Percentiles rank a stretch among this genome's conserved stretches.
These are phyloP conservation scores for Baorangia bicolor DNA, from an alignment of 768 basidiomycete genomes.

Conservation along the genomic window DNA sequence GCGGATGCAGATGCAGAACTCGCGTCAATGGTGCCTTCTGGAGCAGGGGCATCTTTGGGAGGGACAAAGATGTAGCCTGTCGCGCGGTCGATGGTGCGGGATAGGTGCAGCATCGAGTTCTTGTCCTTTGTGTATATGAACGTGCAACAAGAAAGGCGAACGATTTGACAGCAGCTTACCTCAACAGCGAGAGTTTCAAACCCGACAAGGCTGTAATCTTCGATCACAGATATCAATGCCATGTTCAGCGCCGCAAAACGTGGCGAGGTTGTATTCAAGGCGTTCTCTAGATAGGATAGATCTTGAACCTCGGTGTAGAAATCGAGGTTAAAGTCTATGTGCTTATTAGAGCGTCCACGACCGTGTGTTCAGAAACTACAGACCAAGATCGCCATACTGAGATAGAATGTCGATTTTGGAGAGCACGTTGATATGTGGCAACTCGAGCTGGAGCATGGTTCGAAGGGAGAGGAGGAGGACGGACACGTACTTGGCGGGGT, in stretches of 20 bases:
- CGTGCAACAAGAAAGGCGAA: neutral
- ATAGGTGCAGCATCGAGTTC: conserved; percentile 88
- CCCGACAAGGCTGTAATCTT: conserved; percentile 89
- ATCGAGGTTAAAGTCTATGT: conserved; percentile 90
- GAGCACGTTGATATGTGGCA: conserved; percentile 97
- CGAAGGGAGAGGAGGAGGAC: conserved; percentile 88
- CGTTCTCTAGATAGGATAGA: conserved; percentile 79
- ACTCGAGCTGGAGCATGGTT: conserved; percentile 96
- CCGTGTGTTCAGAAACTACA: conserved; percentile 18
- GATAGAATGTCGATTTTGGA: conserved; percentile 93
- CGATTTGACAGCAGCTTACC: conserved; percentile 40
- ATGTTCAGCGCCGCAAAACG: conserved; percentile 80
- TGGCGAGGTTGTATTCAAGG: conserved; percentile 62
- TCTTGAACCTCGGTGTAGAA: conserved; percentile 99
- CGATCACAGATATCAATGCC: conserved; percentile 89
- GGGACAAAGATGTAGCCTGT: conserved; percentile 91
- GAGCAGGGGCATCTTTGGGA: conserved; percentile 33
- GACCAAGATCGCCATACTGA: conserved; percentile 90
- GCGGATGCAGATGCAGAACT: conserved; percentile 36
- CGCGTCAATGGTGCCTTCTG: conserved; percentile 32
- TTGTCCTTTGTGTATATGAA: conserved; percentile 64
- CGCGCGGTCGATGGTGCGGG: conserved; percentile 82
- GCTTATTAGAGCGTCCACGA: neutral
- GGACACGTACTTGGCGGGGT: conserved; percentile 92
- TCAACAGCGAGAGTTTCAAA: conserved; percentile 98